A percentile compares a stretch with the other conserved stretches of the same genome.
Evolutionary conservation across 2,329 filamentous ascomycete species (phyloP).

Genomic region (Colletotrichum australisinense): DNA sequence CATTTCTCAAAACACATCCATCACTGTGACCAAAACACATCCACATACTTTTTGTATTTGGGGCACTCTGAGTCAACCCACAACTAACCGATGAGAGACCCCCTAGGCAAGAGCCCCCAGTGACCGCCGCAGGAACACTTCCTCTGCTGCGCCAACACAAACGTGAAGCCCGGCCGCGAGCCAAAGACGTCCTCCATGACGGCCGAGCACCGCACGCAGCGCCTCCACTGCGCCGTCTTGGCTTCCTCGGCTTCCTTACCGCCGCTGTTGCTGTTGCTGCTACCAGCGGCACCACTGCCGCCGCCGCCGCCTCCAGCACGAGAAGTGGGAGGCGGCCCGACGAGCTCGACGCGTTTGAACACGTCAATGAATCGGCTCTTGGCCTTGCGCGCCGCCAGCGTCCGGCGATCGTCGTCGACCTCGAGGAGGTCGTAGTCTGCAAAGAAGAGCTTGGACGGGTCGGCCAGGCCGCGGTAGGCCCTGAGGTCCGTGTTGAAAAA

Average conservation of each 20-base stretch:
- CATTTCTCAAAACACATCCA: background rate
- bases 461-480: conserved; percentile 67
- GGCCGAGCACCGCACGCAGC: conserved; percentile 70
- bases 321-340: conserved; percentile 1
- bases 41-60: background rate
- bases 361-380: conserved; percentile 59
- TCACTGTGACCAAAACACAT: background rate
- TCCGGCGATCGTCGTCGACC: conserved; percentile 67
- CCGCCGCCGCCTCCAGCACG: too few relatives aligned
- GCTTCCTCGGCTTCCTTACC: conserved; percentile 54
- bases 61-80: background rate
- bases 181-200: conserved; percentile 72
- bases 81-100: conserved; percentile 15
- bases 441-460: conserved; percentile 78
- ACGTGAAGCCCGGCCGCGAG: conserved; percentile 61
- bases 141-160: conserved; percentile 65
- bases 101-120: conserved; percentile 59
- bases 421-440: conserved; percentile 78
- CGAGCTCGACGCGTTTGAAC: conserved; percentile 70
- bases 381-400: conserved; percentile 52
- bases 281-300: too few relatives aligned
- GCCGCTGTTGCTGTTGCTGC: background rate
- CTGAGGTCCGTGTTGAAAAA: conserved; percentile 71
- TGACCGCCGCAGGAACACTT: conserved; percentile 66
- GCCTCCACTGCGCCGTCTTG: conserved; percentile 50